A percentile compares a stretch with the other conserved stretches of the same genome.
Evolutionary conservation across 78 protist species (phyloP).

Genomic region (Chrysochromulina tobinii): DNA sequence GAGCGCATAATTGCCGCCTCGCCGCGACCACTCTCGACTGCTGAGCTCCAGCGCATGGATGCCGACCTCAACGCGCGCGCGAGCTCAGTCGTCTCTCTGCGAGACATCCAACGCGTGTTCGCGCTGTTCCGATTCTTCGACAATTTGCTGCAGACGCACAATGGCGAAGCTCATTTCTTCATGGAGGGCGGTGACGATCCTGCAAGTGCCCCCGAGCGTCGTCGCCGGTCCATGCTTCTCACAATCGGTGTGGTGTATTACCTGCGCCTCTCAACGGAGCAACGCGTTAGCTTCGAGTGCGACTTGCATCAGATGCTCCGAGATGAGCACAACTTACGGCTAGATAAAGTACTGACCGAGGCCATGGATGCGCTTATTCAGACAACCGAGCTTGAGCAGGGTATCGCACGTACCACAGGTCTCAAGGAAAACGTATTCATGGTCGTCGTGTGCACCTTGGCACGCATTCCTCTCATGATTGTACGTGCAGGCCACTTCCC

Average conservation of each 20-base stretch:
- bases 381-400: background rate
- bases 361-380: background rate
- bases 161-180: background rate
- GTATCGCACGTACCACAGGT: background rate
- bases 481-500: no score
- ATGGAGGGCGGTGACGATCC: background rate
- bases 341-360: background rate
- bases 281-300: background rate
- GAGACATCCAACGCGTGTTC: background rate
- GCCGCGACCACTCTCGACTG: background rate
- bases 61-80: background rate
- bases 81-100: background rate
- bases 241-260: background rate
- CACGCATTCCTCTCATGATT: conserved; percentile 1
- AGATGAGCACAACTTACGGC: no score
- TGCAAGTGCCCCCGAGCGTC: background rate
- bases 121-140: background rate
- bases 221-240: background rate
- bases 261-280: background rate
- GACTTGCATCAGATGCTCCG: background rate
- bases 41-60: background rate
- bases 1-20: no score
- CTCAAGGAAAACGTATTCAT: background rate
- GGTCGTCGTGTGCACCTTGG: background rate
- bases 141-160: background rate